phyloP scores from a whole-genome alignment of 192 early-diverging fungal genomes.

The Rhizoclosmatium sp. region DNA sequence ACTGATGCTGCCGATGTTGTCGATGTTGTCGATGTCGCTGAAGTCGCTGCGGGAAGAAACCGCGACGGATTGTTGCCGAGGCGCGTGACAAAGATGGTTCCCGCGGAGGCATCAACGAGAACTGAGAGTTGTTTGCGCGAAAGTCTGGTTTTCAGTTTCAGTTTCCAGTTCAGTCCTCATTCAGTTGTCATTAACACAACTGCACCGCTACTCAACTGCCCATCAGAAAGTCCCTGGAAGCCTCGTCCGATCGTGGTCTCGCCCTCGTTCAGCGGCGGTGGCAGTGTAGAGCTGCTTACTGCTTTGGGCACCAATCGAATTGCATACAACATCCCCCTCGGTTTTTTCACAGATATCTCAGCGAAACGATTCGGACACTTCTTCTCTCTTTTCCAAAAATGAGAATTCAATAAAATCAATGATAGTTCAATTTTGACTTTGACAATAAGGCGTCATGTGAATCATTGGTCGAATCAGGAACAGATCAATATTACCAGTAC shows the following conservation, averaged over 20 bases:
- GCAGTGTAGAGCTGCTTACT: background rate
- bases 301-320: background rate
- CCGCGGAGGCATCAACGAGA: background rate
- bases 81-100: constrained; percentile 6
- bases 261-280: background rate
- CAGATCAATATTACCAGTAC: too few relatives aligned
- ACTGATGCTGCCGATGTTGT: background rate
- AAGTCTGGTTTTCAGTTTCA: constrained; percentile 1
- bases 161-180: background rate
- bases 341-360: too few relatives aligned
- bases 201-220: constrained; percentile 12
- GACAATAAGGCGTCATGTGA: too few relatives aligned
- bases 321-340: background rate
- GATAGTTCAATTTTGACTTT: too few relatives aligned
- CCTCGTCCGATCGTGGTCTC: constrained; percentile 18
- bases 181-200: background rate
- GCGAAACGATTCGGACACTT: too few relatives aligned
- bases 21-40: background rate
- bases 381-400: too few relatives aligned
- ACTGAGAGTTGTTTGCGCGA: constrained; percentile 26
- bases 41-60: background rate
- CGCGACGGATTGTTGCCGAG: constrained; percentile 6
- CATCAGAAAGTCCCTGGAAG: background rate
- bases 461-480: too few relatives aligned
- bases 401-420: too few relatives aligned